Evolutionary conservation across 208 protist genomes (phyloP).

Genomic region (Phytomonas sp.): DNA sequence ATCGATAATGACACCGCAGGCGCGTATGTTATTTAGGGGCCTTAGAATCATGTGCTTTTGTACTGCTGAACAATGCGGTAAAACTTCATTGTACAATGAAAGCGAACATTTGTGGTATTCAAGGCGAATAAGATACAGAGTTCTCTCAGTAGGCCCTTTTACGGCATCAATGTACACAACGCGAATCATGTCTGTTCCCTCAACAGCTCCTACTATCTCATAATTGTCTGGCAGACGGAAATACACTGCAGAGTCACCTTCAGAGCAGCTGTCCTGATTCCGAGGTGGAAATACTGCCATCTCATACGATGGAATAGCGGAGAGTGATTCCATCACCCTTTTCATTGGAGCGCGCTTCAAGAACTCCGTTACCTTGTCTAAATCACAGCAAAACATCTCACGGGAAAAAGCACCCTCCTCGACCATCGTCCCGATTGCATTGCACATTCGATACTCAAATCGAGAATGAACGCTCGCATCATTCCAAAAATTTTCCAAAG

Average conservation of each 20-base stretch:
- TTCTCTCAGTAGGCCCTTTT: constrained; percentile 41
- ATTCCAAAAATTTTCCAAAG: constrained; percentile 47
- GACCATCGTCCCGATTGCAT: constrained; percentile 39
- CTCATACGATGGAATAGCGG: neutral
- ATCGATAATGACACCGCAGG: constrained; percentile 48
- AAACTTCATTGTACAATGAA: constrained; percentile 24
- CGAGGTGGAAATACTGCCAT: neutral
- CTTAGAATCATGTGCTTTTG: constrained; percentile 50
- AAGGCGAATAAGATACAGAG: constrained; percentile 47
- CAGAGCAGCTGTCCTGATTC: neutral
- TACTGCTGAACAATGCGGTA: constrained; percentile 52
- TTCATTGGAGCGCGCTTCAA: constrained; percentile 10
- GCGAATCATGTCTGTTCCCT: constrained; percentile 40
- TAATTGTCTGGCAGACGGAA: constrained; percentile 48
- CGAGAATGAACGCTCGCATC: constrained; percentile 37
- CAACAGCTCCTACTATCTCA: constrained; percentile 50
- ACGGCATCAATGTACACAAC: constrained; percentile 41
- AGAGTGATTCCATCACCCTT: neutral
- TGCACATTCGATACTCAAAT: constrained; percentile 57
- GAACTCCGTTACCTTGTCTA: constrained; percentile 21
- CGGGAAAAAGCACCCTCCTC: constrained; percentile 54
- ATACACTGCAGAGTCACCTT: constrained; percentile 12
- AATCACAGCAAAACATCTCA: constrained; percentile 16
- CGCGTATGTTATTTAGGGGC: constrained; percentile 19
- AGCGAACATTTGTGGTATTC: constrained; percentile 20